phyloP scores from a whole-genome alignment of 148 eudicot genomes.

The Polygonum maritimum region DNA sequence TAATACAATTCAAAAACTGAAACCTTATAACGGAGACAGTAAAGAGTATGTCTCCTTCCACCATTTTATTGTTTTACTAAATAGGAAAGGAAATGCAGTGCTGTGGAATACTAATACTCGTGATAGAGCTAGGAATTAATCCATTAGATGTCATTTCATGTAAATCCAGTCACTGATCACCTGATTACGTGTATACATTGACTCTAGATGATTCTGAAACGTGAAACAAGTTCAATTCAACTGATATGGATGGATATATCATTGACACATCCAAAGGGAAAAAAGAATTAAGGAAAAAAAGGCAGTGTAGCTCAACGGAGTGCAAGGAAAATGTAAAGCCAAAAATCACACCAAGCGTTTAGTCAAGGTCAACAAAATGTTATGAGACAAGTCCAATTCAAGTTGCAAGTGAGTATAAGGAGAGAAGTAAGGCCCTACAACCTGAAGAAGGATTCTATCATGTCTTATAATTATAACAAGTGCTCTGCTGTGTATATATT shows the following conservation, averaged over 20 bases:
- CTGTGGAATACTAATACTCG: not conserved
- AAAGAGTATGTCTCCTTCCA: not conserved
- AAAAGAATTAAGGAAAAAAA: not conserved
- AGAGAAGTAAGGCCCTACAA: not conserved
- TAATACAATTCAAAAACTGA: not conserved
- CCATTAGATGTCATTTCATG: not conserved
- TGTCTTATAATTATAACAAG: not conserved
- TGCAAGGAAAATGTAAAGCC: not conserved
- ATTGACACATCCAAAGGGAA: not conserved
- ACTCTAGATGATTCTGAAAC: not conserved
- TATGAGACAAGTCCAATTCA: not conserved
- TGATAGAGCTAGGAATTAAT: not conserved
- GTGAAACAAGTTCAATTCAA: not conserved
- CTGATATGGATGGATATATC: not conserved
- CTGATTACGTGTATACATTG: not conserved
- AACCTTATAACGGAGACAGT: not conserved
- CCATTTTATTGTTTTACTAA: not conserved
- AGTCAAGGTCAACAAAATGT: not conserved
- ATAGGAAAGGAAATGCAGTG: not conserved
- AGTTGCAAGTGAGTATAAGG: constrained; percentile 2
- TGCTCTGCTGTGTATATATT: not conserved
- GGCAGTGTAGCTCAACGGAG: not conserved
- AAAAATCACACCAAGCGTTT: not conserved
- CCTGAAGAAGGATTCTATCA: not conserved
- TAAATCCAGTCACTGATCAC: not conserved